Evolutionary conservation across 1,139 yeast species (phyloP).

Genomic region (Petasospora fabianii): DNA sequence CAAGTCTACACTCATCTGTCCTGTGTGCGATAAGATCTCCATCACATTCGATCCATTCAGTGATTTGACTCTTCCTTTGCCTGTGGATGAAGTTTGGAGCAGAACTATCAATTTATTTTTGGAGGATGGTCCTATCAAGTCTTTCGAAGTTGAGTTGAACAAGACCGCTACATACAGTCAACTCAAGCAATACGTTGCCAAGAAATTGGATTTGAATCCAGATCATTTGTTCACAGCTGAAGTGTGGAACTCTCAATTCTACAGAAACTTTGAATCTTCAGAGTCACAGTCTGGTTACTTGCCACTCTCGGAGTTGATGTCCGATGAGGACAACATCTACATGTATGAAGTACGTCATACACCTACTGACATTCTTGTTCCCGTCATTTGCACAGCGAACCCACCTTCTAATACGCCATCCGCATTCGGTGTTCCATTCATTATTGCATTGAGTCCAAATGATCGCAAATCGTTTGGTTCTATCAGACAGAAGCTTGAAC

Average conservation of each 20-base stretch:
- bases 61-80: conserved; percentile 87
- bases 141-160: conserved; percentile 66
- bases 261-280: conserved; percentile 62
- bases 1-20: conserved; percentile 86
- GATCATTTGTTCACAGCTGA: conserved; percentile 60
- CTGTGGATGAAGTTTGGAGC: conserved; percentile 72
- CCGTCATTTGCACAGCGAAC: conserved; percentile 57
- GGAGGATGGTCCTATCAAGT: conserved; percentile 45
- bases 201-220: conserved; percentile 43
- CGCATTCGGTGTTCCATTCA: conserved; percentile 72
- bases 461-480: conserved; percentile 51
- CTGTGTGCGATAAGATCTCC: conserved; percentile 75
- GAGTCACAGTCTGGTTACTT: conserved; percentile 54
- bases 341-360: conserved; percentile 59
- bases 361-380: conserved; percentile 51
- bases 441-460: conserved; percentile 49
- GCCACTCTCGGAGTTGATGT: conserved; percentile 68
- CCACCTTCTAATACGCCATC: conserved; percentile 39
- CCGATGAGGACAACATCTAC: conserved; percentile 58
- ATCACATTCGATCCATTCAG: conserved; percentile 93
- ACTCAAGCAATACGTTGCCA: conserved; percentile 57
- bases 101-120: conserved; percentile 64
- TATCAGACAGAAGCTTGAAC: conserved; percentile 54
- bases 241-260: conserved; percentile 65
- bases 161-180: conserved; percentile 65